Conservation (phyloP, 768 basidiomycete genomes). For the Pisolithus albus region DNA sequence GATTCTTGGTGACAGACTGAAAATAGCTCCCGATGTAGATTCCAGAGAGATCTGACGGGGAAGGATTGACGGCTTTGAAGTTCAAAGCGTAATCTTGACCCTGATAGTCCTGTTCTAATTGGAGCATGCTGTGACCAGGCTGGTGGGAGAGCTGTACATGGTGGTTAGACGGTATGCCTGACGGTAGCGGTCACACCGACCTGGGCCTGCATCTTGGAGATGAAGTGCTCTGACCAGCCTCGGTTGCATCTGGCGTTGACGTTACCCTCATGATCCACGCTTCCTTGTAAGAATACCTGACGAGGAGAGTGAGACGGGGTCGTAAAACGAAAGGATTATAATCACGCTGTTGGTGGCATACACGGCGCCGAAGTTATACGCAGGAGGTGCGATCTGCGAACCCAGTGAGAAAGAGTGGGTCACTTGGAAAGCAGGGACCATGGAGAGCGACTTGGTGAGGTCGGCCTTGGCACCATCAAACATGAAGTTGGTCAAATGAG, state of each 20-base stretch:
- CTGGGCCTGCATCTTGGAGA: slow-evolving; percentile 85
- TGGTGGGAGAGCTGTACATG: slow-evolving; percentile 60
- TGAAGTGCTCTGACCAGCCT: slow-evolving; percentile 70
- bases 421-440: slow-evolving; percentile 96
- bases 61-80: slow-evolving; percentile 86
- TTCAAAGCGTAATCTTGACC: slow-evolving; percentile 85
- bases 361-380: slow-evolving; percentile 92
- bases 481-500: slow-evolving; percentile 87
- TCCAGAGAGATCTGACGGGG: slow-evolving; percentile 78
- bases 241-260: slow-evolving; percentile 86
- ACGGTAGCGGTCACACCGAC: slow-evolving; percentile 36
- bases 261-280: slow-evolving; percentile 89
- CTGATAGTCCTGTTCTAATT: slow-evolving; percentile 89
- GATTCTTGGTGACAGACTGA: slow-evolving; percentile 85
- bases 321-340: slow-evolving; percentile 12
- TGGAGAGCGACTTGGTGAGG: slow-evolving; percentile 86
- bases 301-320: slow-evolving; percentile 11
- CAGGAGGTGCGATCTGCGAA: slow-evolving; percentile 73
- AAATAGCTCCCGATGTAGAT: slow-evolving; percentile 89
- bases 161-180: slow-evolving; percentile 7
- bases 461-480: slow-evolving; percentile 98
- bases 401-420: slow-evolving; percentile 94
- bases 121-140: slow-evolving; percentile 82
- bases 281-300: slow-evolving; percentile 91
- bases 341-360: slow-evolving; percentile 78